Evolutionary conservation across 1,284 basidiomycete genomes (phyloP), one percentile per base, ranked within the genome.

Genomic region (Vanrija pseudolonga): DNA sequence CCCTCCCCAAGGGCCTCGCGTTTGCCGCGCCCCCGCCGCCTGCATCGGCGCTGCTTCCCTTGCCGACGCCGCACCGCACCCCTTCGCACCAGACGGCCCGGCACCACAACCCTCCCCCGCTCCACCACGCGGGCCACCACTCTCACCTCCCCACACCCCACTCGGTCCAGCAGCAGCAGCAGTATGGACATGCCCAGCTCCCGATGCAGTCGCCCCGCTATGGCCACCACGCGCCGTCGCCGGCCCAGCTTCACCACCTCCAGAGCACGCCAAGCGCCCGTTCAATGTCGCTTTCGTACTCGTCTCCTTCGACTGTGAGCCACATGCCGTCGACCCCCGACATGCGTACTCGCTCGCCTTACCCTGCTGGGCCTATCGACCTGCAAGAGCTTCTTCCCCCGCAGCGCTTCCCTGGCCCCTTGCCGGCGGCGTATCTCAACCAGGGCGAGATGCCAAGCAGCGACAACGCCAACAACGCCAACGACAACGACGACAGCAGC

Each of bases 261-360:
- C 50, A 51, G 41, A 51, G 47, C 28, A 60, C 58, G 2, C 58
- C 58, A 3, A 50, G 47, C 12, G 52, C 44, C 14, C 46, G 55
- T 7, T 54, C 55, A 7, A 39, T 51, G 18, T 43, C 47, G n/a
- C 45, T 54, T 32, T 56, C 58, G 44, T 56, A 43, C 44, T 56
- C 58, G 11, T 56, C 58, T 2, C 56, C 56, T 3, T 56, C 58
- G 22, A 50, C 58, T 32, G 56, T 59, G 58, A 50, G 51, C 14
- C 58, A 60, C 55, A 49, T 60, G 52, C 58, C 58, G 2, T 60
- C 58, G 4, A 60, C 58, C 3, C 58, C 58, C 22, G 58, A 60
- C 44, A 36, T 56, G 26, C 52, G 45, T 22, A 45, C 22, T 9
- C 32, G 32, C 32, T 60, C 56, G 14, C 59, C 59, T 7, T 57